Conservation (phyloP, 2,329 filamentous ascomycete genomes). For the Ceratocystis lukuohia region DNA sequence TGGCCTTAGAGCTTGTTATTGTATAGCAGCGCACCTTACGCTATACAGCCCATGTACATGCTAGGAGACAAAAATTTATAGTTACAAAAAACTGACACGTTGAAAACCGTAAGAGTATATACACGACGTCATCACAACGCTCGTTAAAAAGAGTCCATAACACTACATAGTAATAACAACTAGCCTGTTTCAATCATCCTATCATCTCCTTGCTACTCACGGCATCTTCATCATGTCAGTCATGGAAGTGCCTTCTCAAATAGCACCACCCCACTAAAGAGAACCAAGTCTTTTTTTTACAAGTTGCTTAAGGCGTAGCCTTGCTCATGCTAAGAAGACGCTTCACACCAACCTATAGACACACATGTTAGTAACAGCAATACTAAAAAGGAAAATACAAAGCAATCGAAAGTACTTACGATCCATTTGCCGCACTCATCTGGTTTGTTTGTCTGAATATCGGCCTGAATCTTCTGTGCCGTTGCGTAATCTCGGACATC, state of each 20-base stretch:
- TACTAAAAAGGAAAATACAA: not conserved
- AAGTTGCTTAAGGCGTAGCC: constrained; percentile 44
- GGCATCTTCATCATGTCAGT: not conserved
- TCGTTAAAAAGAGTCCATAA: not conserved
- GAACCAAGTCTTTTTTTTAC: not conserved
- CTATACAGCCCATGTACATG: no score
- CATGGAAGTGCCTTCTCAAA: not conserved
- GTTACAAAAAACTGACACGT: not conserved
- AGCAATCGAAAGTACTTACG: constrained; percentile 40
- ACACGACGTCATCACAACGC: not conserved
- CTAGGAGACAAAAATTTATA: not conserved
- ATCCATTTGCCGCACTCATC: constrained; percentile 80
- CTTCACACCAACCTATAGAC: constrained; percentile 55
- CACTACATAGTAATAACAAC: not conserved
- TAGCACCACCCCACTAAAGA: not conserved
- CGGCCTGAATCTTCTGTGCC: constrained; percentile 55
- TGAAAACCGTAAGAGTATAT: not conserved
- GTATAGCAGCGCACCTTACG: not conserved
- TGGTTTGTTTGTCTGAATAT: constrained; percentile 62
- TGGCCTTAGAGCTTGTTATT: not conserved
- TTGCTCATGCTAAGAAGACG: constrained; percentile 68
- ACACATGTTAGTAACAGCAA: constrained; percentile 29
- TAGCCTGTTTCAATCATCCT: not conserved
- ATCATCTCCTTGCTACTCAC: not conserved
- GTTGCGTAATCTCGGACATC: constrained; percentile 55